These are phyloP conservation scores for Metarhizium robertsii DNA, from an alignment of 2,329 filamentous ascomycete genomes.

Conservation along the genomic window DNA sequence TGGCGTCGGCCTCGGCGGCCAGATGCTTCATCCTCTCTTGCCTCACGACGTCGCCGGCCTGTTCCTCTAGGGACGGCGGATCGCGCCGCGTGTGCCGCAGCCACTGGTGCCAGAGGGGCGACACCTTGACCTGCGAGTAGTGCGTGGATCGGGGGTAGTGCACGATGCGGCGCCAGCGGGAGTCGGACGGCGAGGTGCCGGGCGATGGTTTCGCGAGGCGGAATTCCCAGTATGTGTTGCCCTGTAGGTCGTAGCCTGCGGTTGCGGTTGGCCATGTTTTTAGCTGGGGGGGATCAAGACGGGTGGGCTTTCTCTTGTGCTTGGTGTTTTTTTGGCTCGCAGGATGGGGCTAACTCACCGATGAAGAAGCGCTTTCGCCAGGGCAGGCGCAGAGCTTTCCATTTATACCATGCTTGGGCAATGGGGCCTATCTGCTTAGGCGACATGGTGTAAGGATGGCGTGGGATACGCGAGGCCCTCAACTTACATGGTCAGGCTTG, in stretches of 20 bases:
- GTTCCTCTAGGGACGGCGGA: conserved; percentile 48
- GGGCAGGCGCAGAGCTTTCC: conserved; percentile 53
- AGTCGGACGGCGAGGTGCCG: conserved; percentile 11
- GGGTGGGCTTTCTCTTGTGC: neutral
- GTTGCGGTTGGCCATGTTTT: neutral
- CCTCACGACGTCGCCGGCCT: conserved; percentile 41
- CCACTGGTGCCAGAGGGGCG: conserved; percentile 61
- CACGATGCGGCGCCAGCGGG: conserved; percentile 53
- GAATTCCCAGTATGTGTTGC: conserved; percentile 64
- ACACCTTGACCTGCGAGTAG: conserved; percentile 45
- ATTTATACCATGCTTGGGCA: conserved; percentile 44
- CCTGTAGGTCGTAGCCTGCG: conserved; percentile 52
- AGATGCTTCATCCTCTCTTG: conserved; percentile 44
- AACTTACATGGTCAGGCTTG: no score
- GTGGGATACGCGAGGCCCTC: neutral
- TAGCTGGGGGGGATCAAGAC: neutral
- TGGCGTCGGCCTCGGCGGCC: conserved; percentile 52
- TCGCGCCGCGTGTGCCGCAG: conserved; percentile 48
- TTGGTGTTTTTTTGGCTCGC: no score
- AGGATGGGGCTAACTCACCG: conserved; percentile 30
- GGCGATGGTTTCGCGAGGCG: conserved; percentile 34
- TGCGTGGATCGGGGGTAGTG: conserved; percentile 46
- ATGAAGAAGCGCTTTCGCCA: conserved; percentile 56
- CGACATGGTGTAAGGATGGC: neutral
- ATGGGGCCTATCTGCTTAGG: conserved; percentile 26